Evolutionary conservation across 768 basidiomycete species (phyloP).

Genomic region (Pholiota conissans): DNA sequence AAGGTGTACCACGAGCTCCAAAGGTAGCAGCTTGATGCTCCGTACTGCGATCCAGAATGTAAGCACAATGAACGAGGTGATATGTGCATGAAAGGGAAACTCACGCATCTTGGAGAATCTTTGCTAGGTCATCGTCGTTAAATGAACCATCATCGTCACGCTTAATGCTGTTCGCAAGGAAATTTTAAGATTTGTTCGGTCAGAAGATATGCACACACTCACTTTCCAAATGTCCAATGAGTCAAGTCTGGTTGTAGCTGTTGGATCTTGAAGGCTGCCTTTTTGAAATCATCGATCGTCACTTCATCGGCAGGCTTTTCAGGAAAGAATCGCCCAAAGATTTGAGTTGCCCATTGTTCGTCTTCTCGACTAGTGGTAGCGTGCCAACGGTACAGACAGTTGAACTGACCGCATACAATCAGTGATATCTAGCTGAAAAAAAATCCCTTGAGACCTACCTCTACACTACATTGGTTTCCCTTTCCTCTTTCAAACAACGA

Average conservation of each 20-base stretch:
- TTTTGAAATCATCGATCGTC: slow-evolving; percentile 51
- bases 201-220: slow-evolving; percentile 20
- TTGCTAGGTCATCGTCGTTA: slow-evolving; percentile 70
- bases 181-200: background rate
- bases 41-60: slow-evolving; percentile 41
- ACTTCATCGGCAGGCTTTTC: slow-evolving; percentile 49
- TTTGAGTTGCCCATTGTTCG: slow-evolving; percentile 61
- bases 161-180: slow-evolving; percentile 45
- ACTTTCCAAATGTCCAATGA: slow-evolving; percentile 72
- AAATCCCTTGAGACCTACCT: slow-evolving; percentile 57
- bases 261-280: slow-evolving; percentile 38
- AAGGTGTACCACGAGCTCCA: slow-evolving; percentile 74
- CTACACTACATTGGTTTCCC: slow-evolving; percentile 82
- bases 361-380: slow-evolving; percentile 74
- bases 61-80: background rate
- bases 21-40: slow-evolving; percentile 73
- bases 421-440: background rate
- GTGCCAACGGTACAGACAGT: slow-evolving; percentile 84
- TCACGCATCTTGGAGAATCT: slow-evolving; percentile 65
- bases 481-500: slow-evolving; percentile 74
- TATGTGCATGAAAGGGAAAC: slow-evolving; percentile 23
- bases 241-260: slow-evolving; percentile 42
- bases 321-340: slow-evolving; percentile 55
- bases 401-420: slow-evolving; percentile 53
- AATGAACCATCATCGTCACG: slow-evolving; percentile 64